phyloP scores from a whole-genome alignment of 1,284 basidiomycete species.

The Cryptococcus floricola region DNA sequence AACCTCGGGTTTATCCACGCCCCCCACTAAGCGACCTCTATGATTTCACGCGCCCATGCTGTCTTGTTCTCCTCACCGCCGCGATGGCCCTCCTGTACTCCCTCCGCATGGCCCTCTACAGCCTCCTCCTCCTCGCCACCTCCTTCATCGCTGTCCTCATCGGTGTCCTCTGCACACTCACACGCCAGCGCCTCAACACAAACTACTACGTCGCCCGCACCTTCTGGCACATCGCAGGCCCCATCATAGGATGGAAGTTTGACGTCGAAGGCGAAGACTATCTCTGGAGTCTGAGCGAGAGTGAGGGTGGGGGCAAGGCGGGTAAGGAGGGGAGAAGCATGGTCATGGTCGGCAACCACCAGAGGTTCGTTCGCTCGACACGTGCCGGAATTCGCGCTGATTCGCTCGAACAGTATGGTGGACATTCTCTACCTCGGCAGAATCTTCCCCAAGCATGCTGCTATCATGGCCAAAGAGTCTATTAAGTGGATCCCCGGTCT shows the following conservation, averaged over 20 bases:
- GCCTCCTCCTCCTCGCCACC: conserved; percentile 67
- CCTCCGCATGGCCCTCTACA: conserved; percentile 66
- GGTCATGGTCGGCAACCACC: conserved; percentile 88
- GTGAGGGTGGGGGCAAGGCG: conserved; percentile 31
- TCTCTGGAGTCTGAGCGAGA: conserved; percentile 56
- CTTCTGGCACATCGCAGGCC: conserved; percentile 71
- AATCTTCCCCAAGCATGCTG: conserved; percentile 76
- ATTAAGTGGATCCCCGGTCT: conserved; percentile 78
- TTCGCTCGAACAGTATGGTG: conserved; percentile 58
- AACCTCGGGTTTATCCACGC: too few species aligned
- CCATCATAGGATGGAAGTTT: conserved; percentile 68
- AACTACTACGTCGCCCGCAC: conserved; percentile 80
- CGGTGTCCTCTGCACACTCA: conserved; percentile 64
- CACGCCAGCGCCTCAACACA: conserved; percentile 73
- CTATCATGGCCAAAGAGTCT: conserved; percentile 93
- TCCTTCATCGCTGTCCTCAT: conserved; percentile 72
- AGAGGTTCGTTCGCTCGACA: conserved; percentile 53
- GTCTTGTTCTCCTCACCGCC: too few species aligned
- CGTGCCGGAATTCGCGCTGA: too few species aligned
- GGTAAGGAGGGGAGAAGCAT: conserved; percentile 37
- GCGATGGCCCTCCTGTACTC: conserved; percentile 49
- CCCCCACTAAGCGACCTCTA: too few species aligned
- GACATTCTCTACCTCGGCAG: conserved; percentile 82
- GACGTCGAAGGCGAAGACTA: conserved; percentile 83
- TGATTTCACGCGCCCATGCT: too few species aligned